Base-by-base conservation (phyloP, 306 rosid genomes). In the Cucurbita maxima region DNA sequence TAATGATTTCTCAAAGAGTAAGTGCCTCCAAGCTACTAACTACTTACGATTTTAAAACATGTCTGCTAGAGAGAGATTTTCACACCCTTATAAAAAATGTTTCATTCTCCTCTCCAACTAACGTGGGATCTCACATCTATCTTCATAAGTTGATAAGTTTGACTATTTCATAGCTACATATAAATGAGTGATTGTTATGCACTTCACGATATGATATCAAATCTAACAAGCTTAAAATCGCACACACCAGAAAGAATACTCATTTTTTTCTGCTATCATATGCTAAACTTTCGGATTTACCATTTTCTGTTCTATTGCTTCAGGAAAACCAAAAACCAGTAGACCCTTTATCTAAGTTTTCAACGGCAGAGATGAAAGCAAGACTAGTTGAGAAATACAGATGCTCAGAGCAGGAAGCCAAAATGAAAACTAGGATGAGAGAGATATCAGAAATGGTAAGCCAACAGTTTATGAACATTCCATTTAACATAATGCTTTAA, bases 291-390 rank as follows among this genome's bases (percentile, higher is more conserved):
- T 15, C 8, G 8, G 13, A 22, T 73, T 73, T 57, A 64, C 36
- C 66, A 7, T 38, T 75, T 30, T 25, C 25, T 47, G 57, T 44
- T 59, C 20, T 18, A 13, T 22, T 18, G 15, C 34, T 62, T 11
- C 76, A 94, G 97, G 99, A 87, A 66, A 86, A 81, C 79, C 92
- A 87, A 45, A 86, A 84, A 78, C 83, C 92, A 75, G 61, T 85
- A 71, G 96, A 89, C 70, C 96, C 99, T 81, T 88, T 90, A 78
- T 51, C 79, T 83, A 85, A 86, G 78, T 25, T 86, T 86, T 88
- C 89, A 36, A 94, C 99, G 8, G 86, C 95, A 69, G 84, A 89
- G 78, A 94, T 94, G 63, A 94, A 86, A 78, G 89, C 88, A 22
- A 85, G 47, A 80, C 88, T 94, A n/a, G 79, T 88, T 61, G 99